Conservation (phyloP, 2,329 filamentous ascomycete genomes). For the Huntiella abstrusa region DNA sequence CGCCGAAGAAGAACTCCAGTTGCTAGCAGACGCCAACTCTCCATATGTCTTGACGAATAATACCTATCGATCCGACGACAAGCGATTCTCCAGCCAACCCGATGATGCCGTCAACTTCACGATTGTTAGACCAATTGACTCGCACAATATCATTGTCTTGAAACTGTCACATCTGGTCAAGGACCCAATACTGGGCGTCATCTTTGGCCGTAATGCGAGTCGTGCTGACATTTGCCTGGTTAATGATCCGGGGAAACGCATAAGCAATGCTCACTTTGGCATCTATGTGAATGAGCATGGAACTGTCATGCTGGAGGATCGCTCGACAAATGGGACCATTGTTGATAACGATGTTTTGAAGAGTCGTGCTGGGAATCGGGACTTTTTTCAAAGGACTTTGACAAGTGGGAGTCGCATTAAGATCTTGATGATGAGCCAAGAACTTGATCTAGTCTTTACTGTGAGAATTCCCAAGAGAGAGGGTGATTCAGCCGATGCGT, state of each 20-base stretch:
- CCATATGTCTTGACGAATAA: slow-evolving; percentile 28
- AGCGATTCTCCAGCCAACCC: slow-evolving; percentile 20
- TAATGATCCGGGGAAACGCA: slow-evolving; percentile 47
- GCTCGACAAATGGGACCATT: slow-evolving; percentile 87
- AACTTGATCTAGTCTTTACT: slow-evolving; percentile 54
- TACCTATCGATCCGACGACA: slow-evolving; percentile 15
- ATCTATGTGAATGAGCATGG: slow-evolving; percentile 79
- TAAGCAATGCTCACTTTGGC: slow-evolving; percentile 92
- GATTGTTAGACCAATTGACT: too few species aligned
- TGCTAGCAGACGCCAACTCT: slow-evolving; percentile 28
- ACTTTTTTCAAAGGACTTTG: slow-evolving; percentile 39
- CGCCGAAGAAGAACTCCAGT: slow-evolving; percentile 50
- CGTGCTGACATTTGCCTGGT: slow-evolving; percentile 55
- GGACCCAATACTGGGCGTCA: slow-evolving; percentile 53
- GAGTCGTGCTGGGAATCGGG: slow-evolving; percentile 18
- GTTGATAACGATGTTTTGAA: slow-evolving; percentile 56
- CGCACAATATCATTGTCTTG: slow-evolving; percentile 53
- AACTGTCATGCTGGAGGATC: slow-evolving; percentile 79
- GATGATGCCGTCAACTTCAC: too few species aligned
- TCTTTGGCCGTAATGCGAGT: slow-evolving; percentile 59
- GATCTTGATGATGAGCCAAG: slow-evolving; percentile 36
- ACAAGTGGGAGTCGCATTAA: slow-evolving; percentile 54
- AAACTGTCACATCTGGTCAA: slow-evolving; percentile 58
- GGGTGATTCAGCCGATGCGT: slow-evolving; percentile 43
- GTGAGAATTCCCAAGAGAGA: slow-evolving; percentile 68